Evolutionary conservation across 2,329 filamentous ascomycete genomes (phyloP).

Genomic region (Trichoderma arundinaceum): DNA sequence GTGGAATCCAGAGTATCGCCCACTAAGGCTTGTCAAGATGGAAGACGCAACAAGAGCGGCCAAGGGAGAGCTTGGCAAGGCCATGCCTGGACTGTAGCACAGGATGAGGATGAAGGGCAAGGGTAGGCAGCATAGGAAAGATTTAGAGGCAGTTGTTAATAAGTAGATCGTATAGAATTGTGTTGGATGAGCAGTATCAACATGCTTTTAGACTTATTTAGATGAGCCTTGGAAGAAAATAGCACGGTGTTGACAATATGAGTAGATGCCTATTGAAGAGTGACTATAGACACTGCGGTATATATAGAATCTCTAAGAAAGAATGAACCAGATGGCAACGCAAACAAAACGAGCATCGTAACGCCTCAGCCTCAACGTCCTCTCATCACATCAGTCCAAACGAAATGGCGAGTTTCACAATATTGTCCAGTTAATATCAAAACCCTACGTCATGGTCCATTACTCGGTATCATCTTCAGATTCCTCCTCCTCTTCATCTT

Average conservation of each 20-base stretch:
- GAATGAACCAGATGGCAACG: not conserved
- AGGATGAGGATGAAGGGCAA: constrained; percentile 32
- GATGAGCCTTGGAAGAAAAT: too few relatives aligned
- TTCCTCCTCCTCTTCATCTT: constrained; percentile 20
- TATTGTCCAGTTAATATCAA: constrained; percentile 9
- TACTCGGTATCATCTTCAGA: constrained; percentile 20
- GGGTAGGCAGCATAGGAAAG: not conserved
- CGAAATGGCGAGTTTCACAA: not conserved
- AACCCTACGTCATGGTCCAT: constrained; percentile 9
- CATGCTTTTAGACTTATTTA: too few relatives aligned
- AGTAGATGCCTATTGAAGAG: too few relatives aligned
- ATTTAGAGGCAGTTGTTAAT: not conserved
- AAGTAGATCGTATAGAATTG: not conserved
- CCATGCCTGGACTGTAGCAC: constrained; percentile 35
- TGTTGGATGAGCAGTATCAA: too few relatives aligned
- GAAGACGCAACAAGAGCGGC: constrained; percentile 61
- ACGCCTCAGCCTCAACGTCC: not conserved
- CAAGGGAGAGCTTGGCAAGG: constrained; percentile 46
- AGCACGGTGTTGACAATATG: too few relatives aligned
- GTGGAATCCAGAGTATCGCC: constrained; percentile 75
- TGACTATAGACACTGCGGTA: too few relatives aligned
- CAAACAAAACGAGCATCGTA: not conserved
- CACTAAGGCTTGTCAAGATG: constrained; percentile 62
- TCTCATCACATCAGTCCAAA: not conserved
- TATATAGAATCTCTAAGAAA: not conserved